Conservation (phyloP, 768 basidiomycete genomes). For the Hydnomerulius pinastri region DNA sequence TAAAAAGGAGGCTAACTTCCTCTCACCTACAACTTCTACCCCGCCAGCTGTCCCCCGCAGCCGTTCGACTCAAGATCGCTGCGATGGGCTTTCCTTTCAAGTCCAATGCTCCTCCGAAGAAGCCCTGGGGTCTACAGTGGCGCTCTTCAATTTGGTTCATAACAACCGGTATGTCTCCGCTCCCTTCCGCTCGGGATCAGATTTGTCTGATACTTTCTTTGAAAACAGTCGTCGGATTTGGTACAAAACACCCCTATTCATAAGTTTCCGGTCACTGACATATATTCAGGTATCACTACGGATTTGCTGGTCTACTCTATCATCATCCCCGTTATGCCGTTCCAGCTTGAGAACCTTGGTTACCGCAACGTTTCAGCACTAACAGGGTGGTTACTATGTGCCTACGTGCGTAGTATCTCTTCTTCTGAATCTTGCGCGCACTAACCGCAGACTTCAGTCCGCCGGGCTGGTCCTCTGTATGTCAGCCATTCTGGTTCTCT, state of each 20-base stretch:
- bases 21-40: background rate
- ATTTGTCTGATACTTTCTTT: conserved; percentile 1
- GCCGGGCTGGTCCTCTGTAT: conserved; percentile 55
- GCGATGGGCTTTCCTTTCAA: conserved; percentile 11
- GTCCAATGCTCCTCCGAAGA: background rate
- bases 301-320: conserved; percentile 64
- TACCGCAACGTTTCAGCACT: conserved; percentile 48
- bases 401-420: conserved; percentile 45
- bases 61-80: background rate
- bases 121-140: conserved; percentile 54
- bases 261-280: background rate
- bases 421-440: conserved; percentile 3
- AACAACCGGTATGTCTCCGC: conserved; percentile 41
- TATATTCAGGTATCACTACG: conserved; percentile 38
- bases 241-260: conserved; percentile 29
- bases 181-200: background rate
- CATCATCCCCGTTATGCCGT: conserved; percentile 65
- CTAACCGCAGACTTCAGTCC: conserved; percentile 40
- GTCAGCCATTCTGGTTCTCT: conserved; percentile 13
- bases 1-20: background rate
- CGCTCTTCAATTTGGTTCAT: conserved; percentile 59
- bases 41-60: background rate
- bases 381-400: conserved; percentile 62
- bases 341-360: conserved; percentile 53
- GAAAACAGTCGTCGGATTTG: conserved; percentile 47